Conservation (phyloP, 768 basidiomycete genomes). For the Russula dissimulans region DNA sequence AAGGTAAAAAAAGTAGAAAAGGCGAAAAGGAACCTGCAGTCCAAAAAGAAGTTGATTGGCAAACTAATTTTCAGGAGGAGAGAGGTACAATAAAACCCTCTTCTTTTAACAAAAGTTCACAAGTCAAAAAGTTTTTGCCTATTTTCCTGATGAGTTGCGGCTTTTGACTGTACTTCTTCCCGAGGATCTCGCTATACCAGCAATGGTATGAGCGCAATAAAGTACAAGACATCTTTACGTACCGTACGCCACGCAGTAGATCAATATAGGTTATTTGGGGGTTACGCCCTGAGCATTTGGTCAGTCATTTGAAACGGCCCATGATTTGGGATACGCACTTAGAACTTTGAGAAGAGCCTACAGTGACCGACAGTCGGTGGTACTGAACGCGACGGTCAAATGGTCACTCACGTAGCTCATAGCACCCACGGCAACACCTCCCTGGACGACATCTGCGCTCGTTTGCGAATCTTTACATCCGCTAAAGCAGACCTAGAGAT, state of each 20-base stretch:
- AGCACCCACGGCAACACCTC: slow-evolving; percentile 60
- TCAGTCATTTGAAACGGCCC: background rate
- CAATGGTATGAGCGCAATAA: background rate
- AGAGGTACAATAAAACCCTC: no score
- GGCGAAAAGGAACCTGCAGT: no score
- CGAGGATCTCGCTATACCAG: slow-evolving; percentile 38
- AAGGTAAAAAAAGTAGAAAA: no score
- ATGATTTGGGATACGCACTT: slow-evolving; percentile 28
- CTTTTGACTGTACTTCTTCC: slow-evolving; percentile 56
- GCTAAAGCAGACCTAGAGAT: slow-evolving; percentile 66
- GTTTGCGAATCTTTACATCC: slow-evolving; percentile 77
- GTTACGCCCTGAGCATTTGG: slow-evolving; percentile 24
- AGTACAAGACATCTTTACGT: background rate
- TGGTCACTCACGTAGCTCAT: slow-evolving; percentile 59
- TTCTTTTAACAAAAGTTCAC: no score
- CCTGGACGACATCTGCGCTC: slow-evolving; percentile 67
- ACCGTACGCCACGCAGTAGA: slow-evolving; percentile 12
- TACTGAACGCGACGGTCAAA: background rate
- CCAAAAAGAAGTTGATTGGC: no score
- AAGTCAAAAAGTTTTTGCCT: no score
- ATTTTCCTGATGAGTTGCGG: no score
- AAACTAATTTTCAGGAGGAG: no score
- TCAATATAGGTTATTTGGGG: slow-evolving; percentile 28
- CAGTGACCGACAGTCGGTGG: background rate
- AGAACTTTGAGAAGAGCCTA: slow-evolving; percentile 53